A percentile compares a stretch with the other conserved stretches of the same genome.
Conservation (phyloP, 1,139 yeast genomes). For the Yamadazyma oceani region DNA sequence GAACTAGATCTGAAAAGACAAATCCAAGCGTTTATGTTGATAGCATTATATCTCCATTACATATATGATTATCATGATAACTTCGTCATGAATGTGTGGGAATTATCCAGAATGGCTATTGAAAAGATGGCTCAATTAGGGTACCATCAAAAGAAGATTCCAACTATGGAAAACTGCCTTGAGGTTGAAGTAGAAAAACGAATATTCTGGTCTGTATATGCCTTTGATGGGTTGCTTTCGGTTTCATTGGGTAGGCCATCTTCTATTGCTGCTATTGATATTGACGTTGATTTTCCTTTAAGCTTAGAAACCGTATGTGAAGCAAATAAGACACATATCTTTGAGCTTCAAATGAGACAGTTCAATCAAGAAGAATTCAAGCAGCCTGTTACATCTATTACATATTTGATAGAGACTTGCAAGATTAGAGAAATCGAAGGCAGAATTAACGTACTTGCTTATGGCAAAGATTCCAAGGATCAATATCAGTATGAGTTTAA, state of each 20-base stretch:
- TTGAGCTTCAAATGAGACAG: conserved; percentile 9
- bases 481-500: conserved; percentile 6
- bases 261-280: conserved; percentile 11
- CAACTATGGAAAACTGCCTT: conserved; percentile 10
- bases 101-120: conserved; percentile 15
- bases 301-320: conserved; percentile 12
- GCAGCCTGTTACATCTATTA: conserved; percentile 18
- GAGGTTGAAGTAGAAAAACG: conserved; percentile 14
- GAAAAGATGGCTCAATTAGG: conserved; percentile 14
- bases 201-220: conserved; percentile 17
- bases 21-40: conserved; percentile 14
- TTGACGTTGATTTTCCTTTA: conserved; percentile 14
- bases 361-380: conserved; percentile 9
- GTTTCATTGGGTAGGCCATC: conserved; percentile 15
- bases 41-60: conserved; percentile 15
- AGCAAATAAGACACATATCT: conserved; percentile 4
- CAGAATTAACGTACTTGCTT: conserved; percentile 17
- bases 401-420: conserved; percentile 20
- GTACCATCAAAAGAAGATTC: conserved; percentile 11
- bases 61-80: conserved; percentile 12
- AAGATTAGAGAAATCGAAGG: conserved; percentile 21
- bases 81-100: conserved; percentile 17
- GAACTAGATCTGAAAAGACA: conserved; percentile 11
- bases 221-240: conserved; percentile 14
- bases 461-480: conserved; percentile 11